Percentiles rank a stretch among this genome's conserved stretches.
These are phyloP conservation scores for Colletotrichum musicola DNA, from an alignment of 2,329 filamentous ascomycete species.

Conservation along the genomic window DNA sequence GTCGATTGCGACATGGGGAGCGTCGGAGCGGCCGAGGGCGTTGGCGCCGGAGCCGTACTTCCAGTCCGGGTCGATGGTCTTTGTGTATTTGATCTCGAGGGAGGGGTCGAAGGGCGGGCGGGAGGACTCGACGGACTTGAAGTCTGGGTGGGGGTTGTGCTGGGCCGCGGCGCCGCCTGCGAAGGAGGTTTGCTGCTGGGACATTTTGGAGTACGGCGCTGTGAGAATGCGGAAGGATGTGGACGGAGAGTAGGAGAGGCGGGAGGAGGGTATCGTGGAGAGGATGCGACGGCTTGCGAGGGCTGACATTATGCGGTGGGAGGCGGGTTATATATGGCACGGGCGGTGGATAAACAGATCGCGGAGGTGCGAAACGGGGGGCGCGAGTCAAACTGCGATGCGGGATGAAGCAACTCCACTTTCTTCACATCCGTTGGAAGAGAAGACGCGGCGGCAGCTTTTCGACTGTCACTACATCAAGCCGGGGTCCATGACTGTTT, in stretches of 20 bases:
- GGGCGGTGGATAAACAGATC: not conserved
- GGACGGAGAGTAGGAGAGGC: not conserved
- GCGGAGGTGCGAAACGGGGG: constrained; percentile 6
- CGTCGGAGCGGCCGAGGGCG: constrained; percentile 55
- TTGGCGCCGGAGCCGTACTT: constrained; percentile 75
- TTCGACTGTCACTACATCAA: constrained; percentile 1
- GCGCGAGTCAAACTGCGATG: constrained; percentile 1
- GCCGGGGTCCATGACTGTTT: constrained; percentile 20
- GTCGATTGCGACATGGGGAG: constrained; percentile 82
- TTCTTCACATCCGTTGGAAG: too few species aligned
- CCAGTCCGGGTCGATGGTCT: constrained; percentile 77
- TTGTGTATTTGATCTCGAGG: constrained; percentile 66
- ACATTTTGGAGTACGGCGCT: not conserved
- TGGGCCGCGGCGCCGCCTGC: constrained; percentile 47
- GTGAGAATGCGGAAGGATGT: not conserved
- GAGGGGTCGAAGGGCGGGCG: constrained; percentile 70
- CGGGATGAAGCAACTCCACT: too few species aligned
- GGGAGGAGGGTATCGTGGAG: constrained; percentile 17
- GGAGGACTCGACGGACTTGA: constrained; percentile 77
- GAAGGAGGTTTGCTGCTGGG: constrained; percentile 18
- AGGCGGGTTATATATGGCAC: constrained; percentile 7
- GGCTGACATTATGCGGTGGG: not conserved
- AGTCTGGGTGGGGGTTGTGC: constrained; percentile 80
- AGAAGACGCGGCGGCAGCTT: too few species aligned
- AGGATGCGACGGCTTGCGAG: not conserved